phyloP scores from a whole-genome alignment of 2,329 filamentous ascomycete genomes.

The Diaporthe citriasiana region DNA sequence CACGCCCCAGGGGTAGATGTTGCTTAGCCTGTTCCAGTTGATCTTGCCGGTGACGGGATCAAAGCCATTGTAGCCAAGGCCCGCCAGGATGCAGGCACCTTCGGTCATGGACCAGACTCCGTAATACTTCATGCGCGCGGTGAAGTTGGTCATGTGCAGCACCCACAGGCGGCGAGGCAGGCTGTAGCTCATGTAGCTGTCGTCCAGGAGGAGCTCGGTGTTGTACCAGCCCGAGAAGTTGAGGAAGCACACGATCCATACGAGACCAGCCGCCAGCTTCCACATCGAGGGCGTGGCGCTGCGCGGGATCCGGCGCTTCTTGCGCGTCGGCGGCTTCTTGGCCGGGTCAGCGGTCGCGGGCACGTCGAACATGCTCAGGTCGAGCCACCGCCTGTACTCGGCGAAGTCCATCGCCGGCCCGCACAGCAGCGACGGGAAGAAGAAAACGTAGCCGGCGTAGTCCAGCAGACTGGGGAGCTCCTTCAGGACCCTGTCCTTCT shows the following conservation, averaged over 20 bases:
- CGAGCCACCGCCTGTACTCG: conserved; percentile 93
- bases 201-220: conserved; percentile 72
- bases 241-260: conserved; percentile 86
- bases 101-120: conserved; percentile 95
- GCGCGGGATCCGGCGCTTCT: conserved; percentile 91
- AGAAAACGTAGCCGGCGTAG: conserved; percentile 91
- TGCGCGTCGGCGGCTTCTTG: conserved; percentile 87
- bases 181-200: conserved; percentile 75
- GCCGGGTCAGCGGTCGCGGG: conserved; percentile 85
- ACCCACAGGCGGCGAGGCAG: conserved; percentile 82
- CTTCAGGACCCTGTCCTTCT: conserved; percentile 84
- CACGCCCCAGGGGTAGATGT: conserved; percentile 87
- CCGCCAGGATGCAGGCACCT: conserved; percentile 92
- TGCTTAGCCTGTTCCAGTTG: conserved; percentile 90
- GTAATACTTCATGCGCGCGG: conserved; percentile 92
- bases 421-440: conserved; percentile 91
- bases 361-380: conserved; percentile 93
- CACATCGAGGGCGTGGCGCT: conserved; percentile 87
- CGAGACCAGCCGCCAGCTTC: conserved; percentile 80
- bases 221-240: conserved; percentile 78
- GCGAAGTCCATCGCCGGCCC: conserved; percentile 95
- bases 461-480: conserved; percentile 83
- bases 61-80: conserved; percentile 93
- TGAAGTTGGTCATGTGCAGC: conserved; percentile 87
- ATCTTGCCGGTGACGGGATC: conserved; percentile 88